These are phyloP conservation scores for Fraxinus floribunda DNA, from an alignment of 305 asterid genomes.

Conservation along the genomic window DNA sequence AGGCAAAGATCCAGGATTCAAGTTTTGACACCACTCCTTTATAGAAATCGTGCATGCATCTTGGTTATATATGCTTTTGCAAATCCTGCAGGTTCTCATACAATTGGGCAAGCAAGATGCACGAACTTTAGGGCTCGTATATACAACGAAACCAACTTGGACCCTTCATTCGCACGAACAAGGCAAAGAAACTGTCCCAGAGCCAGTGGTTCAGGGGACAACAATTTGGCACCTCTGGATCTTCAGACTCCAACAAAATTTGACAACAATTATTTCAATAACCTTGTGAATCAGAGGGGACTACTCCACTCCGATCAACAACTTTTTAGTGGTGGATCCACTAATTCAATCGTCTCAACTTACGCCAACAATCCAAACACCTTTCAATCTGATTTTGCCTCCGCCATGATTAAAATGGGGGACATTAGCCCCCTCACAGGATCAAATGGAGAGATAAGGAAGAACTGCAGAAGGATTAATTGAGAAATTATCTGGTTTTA, in stretches of 20 bases:
- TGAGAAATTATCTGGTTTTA: conserved; percentile 12
- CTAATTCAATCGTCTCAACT: conserved; percentile 46
- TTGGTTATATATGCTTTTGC: neutral
- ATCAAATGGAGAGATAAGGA: conserved; percentile 66
- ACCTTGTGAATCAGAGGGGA: conserved; percentile 56
- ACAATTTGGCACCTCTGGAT: conserved; percentile 80
- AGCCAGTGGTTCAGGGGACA: conserved; percentile 58
- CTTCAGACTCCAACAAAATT: conserved; percentile 53
- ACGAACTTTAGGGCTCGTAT: conserved; percentile 68
- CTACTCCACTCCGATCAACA: conserved; percentile 87
- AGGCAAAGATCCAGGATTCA: neutral
- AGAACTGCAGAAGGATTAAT: conserved; percentile 62
- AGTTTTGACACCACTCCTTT: neutral
- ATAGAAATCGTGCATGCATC: neutral
- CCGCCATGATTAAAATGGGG: conserved; percentile 73
- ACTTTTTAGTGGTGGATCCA: conserved; percentile 63
- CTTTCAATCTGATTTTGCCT: conserved; percentile 49
- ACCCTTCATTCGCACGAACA: conserved; percentile 42
- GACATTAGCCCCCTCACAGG: conserved; percentile 69
- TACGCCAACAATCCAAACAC: conserved; percentile 34
- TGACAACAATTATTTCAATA: conserved; percentile 61
- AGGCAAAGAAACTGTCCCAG: conserved; percentile 61
- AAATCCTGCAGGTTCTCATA: conserved; percentile 58
- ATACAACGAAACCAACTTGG: conserved; percentile 68
- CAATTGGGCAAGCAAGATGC: conserved; percentile 83